Conservation (phyloP, 495 filamentous ascomycete species). For the Physcia stellaris region DNA sequence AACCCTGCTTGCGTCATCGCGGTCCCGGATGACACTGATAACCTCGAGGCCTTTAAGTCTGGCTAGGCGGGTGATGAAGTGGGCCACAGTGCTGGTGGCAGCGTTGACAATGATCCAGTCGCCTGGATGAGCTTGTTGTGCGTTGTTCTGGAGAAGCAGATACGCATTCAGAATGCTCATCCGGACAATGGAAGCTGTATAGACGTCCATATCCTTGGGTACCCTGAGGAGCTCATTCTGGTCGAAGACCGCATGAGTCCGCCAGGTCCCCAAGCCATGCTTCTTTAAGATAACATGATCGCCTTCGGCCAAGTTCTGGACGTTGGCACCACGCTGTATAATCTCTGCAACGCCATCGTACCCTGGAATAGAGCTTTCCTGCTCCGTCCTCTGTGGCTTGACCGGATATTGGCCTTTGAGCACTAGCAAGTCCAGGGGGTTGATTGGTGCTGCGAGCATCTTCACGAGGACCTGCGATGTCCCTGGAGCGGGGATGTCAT, state of each 20-base stretch:
- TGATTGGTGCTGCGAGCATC: slow-evolving; percentile 10
- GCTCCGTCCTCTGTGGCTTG: slow-evolving; percentile 5
- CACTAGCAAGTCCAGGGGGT: slow-evolving; percentile 8
- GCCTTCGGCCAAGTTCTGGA: slow-evolving; percentile 2
- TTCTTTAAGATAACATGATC: slow-evolving; percentile 6
- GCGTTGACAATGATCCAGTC: slow-evolving; percentile 11
- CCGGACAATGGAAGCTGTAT: slow-evolving; percentile 3
- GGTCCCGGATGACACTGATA: slow-evolving; percentile 9
- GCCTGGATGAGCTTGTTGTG: slow-evolving; percentile 1
- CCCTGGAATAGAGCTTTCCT: slow-evolving; percentile 8
- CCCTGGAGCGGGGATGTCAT: not conserved
- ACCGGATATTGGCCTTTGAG: slow-evolving; percentile 11
- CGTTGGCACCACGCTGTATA: not conserved
- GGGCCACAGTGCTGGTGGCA: slow-evolving; percentile 6
- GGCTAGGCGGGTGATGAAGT: slow-evolving; percentile 9
- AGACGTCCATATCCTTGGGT: slow-evolving; percentile 5
- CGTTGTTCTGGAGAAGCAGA: slow-evolving; percentile 8
- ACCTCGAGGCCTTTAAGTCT: slow-evolving; percentile 2
- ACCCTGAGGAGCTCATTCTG: slow-evolving; percentile 7
- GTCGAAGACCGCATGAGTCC: slow-evolving; percentile 7
- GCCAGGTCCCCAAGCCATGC: slow-evolving; percentile 11
- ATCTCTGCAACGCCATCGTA: slow-evolving; percentile 10
- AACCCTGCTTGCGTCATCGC: slow-evolving; percentile 7
- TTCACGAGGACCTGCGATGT: slow-evolving; percentile 5
- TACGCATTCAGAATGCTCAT: slow-evolving; percentile 6